Conservation (phyloP, 2,329 filamentous ascomycete genomes). For the Camillea tinctor region DNA sequence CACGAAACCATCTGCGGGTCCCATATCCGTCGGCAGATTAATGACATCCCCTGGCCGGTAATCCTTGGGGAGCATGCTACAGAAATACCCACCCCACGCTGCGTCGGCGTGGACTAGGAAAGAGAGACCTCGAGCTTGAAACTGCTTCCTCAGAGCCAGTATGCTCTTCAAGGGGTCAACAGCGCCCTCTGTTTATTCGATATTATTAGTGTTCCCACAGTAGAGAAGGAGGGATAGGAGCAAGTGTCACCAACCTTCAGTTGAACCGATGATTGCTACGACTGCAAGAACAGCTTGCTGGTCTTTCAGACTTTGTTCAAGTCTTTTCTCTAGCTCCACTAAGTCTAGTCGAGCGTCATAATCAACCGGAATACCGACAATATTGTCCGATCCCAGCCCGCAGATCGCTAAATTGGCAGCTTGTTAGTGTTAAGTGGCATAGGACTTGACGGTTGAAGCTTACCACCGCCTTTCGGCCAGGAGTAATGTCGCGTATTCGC, state of each 20-base stretch:
- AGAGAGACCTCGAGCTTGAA: conserved; percentile 41
- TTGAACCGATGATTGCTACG: conserved; percentile 46
- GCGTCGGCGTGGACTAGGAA: conserved; percentile 48
- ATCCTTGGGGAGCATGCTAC: conserved; percentile 40
- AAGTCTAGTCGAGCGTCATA: conserved; percentile 39
- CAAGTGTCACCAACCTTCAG: conserved; percentile 37
- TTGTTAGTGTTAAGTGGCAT: background rate
- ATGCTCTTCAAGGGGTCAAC: conserved; percentile 41
- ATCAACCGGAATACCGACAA: conserved; percentile 41
- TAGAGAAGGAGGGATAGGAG: background rate
- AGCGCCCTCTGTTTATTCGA: conserved; percentile 37
- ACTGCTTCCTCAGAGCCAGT: conserved; percentile 38
- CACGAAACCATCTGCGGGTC: conserved; percentile 31
- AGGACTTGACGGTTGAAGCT: conserved; percentile 8
- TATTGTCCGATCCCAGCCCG: conserved; percentile 43
- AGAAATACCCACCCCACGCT: conserved; percentile 51
- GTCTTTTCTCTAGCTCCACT: conserved; percentile 29
- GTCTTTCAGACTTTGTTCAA: conserved; percentile 31
- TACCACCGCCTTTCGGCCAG: conserved; percentile 48
- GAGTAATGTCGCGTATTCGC: conserved; percentile 46
- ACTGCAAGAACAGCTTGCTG: conserved; percentile 41
- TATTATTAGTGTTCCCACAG: background rate
- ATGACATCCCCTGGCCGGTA: conserved; percentile 27
- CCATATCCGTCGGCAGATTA: conserved; percentile 29
- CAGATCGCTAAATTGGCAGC: conserved; percentile 34